Base-by-base conservation (phyloP, 2,329 filamentous ascomycete genomes). In the Exophiala bonariae region DNA sequence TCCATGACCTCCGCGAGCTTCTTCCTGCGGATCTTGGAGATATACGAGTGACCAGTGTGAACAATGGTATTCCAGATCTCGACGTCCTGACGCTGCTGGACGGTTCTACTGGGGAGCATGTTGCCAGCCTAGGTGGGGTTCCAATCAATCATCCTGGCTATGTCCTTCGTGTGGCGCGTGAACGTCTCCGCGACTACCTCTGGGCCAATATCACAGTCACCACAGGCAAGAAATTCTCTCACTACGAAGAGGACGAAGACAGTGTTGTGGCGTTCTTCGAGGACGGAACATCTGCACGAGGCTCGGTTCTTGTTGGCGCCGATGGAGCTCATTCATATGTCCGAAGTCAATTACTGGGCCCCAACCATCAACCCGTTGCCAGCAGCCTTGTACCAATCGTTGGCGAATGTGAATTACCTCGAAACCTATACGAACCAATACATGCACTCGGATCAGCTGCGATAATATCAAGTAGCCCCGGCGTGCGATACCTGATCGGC, bases 251-350 rank as follows among this genome's bases (percentile, higher is more conserved):
- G 17, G 31, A 33, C 17, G 5, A 9, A 31, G 8, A 41, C 16
- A 17, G 26, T 18, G 43, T 45, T 11, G 35, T 22, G 3, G 49
- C 47, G 22, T 22, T 13, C 18, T 61, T 63, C 19, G 22, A 45
- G 6, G 56, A 61, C 22, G 56, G 54, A 3, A 34, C 49, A 2
- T 39, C 14, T 2, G 49, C 52, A 11, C 44, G 30, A 3, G 55
- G 58, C 9, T 41, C 20, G 8, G 20, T 62, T 4, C 33, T 63
- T 4, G 50, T 63, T 7, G 61, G 59, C 8, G 49, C 58, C 3
- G 61, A 63, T 26, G 61, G 61, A 10, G 49, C 59, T 14, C 50
- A 52, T 6, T 61, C 59, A 8, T 55, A 41, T 5, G 44, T 51
- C 9, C 55, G 61, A 8, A 33, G n/a, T n/a, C 31, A 33, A 33